A percentile compares a stretch with the other conserved stretches of the same genome.
Evolutionary conservation across 495 filamentous ascomycete species (phyloP).

Genomic region (Aspergillus asperescens): DNA sequence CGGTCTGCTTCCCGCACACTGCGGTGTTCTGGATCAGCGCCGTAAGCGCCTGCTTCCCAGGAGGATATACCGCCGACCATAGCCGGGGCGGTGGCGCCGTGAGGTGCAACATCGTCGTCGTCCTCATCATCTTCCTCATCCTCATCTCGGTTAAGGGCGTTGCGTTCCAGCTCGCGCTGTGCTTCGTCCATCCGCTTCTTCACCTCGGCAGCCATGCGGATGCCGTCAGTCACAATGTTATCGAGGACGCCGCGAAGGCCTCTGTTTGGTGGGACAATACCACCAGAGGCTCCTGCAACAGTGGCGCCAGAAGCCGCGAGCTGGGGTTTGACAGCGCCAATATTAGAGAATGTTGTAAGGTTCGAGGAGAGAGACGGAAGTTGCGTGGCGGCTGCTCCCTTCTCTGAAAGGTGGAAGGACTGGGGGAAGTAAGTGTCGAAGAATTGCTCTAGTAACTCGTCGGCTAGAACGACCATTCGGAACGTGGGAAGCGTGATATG

Average conservation of each 20-base stretch:
- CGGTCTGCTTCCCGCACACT: constrained; percentile 24
- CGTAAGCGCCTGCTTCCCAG: constrained; percentile 45
- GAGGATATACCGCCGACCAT: constrained; percentile 42
- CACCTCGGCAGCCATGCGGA: constrained; percentile 90
- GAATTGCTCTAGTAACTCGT: constrained; percentile 91
- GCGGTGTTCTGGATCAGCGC: constrained; percentile 50
- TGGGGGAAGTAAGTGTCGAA: constrained; percentile 78
- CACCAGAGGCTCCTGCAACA: constrained; percentile 43
- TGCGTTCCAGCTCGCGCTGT: constrained; percentile 75
- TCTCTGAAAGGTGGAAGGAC: constrained; percentile 61
- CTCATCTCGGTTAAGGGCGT: constrained; percentile 63
- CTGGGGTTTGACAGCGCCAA: constrained; percentile 46
- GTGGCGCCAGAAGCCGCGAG: constrained; percentile 34
- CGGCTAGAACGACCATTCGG: constrained; percentile 95
- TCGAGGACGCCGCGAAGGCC: constrained; percentile 89
- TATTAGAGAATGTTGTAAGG: constrained; percentile 73
- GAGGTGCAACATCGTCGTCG: constrained; percentile 41
- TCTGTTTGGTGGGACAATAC: constrained; percentile 58
- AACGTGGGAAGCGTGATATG: constrained; percentile 97
- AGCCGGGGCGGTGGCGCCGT: constrained; percentile 17
- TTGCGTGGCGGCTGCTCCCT: constrained; percentile 34
- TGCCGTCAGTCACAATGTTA: constrained; percentile 94
- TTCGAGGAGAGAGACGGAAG: constrained; percentile 66
- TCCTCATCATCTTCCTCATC: constrained; percentile 77
- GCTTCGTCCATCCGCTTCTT: constrained; percentile 89